Base-by-base conservation (phyloP, 2,329 filamentous ascomycete genomes). In the Aspergillus sp. region DNA sequence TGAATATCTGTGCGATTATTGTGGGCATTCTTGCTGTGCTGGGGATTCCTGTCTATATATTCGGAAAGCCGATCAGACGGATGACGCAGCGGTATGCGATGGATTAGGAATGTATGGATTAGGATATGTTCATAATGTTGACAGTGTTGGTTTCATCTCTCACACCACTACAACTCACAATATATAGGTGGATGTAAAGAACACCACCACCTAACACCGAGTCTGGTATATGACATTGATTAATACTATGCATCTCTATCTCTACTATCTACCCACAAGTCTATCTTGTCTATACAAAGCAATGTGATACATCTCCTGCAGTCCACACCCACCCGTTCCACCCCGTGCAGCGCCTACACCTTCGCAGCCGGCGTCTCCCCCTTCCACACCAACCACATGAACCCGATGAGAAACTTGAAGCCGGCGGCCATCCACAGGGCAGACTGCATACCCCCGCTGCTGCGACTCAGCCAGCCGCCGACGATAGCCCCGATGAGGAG, bases 361-460 rank as follows among this genome's bases (percentile, higher is more conserved):
- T 50, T 50, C 3, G 29, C 25, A 16, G 29, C 19, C 14, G 14
- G 21, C 14, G n/a, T 43, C 47, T 54, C 53, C 11, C 55, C 59
- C 59, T 60, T 66, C 75, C 75, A 77, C 36, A 71, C 64, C 50
- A 69, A 56, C 70, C 72, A 77, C 10, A 49, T 65, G 45, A 70
- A 46, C 2, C 65, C 64, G 49, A 74, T 69, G 34, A 64, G 54
- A 20, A 70, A 57, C 63, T 77, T 77, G 38, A 74, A 54, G 2
- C 67, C 72, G 3, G 71, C 71, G 4, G 72, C 69, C 52, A 76
- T 63, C 75, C 74, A 77, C 53, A 77, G 52, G 2, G 72, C 72
- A 21, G 71, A 68, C 52, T 70, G 61, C 68, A 77, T 76, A n/a
- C 72, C 74, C 3, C 70, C 73, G 11, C 61, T 63, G 53, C 68